A percentile compares a stretch with the other conserved stretches of the same genome.
These are phyloP conservation scores for Fraxinus sp. DNA, from an alignment of 305 asterid genomes.

Conservation along the genomic window DNA sequence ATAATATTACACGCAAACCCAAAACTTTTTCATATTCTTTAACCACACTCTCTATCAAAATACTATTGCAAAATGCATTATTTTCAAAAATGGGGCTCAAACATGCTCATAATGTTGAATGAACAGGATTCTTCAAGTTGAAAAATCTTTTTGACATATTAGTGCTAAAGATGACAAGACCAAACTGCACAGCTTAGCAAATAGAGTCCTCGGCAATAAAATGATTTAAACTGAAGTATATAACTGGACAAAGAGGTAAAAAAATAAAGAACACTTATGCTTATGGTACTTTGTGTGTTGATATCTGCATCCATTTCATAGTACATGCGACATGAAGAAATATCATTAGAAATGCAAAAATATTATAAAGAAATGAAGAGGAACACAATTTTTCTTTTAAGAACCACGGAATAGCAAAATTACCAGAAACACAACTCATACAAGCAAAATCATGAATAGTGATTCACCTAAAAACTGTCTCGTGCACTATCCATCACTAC, in stretches of 20 bases:
- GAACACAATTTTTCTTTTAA: not conserved
- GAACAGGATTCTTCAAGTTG: not conserved
- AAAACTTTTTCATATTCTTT: not conserved
- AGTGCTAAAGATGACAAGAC: not conserved
- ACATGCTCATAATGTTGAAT: not conserved
- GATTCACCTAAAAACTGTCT: not conserved
- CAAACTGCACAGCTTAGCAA: not conserved
- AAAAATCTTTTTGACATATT: not conserved
- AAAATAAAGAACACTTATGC: slow-evolving; percentile 59
- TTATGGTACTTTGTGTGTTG: slow-evolving; percentile 98
- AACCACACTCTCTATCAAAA: not conserved
- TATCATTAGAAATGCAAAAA: slow-evolving; percentile 30
- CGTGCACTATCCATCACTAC: not conserved
- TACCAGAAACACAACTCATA: slow-evolving; percentile 11
- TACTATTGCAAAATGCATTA: not conserved
- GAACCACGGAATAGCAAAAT: not conserved
- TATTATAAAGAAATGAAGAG: not conserved
- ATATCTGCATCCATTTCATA: slow-evolving; percentile 61
- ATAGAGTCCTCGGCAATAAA: not conserved
- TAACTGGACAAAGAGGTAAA: slow-evolving; percentile 2
- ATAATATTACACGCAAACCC: not conserved
- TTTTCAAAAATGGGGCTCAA: not conserved
- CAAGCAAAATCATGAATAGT: not conserved
- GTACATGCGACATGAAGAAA: slow-evolving; percentile 49
- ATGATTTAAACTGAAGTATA: not conserved